These are phyloP conservation scores for Lactarius deliciosus DNA, from an alignment of 768 basidiomycete genomes.

Conservation along the genomic window DNA sequence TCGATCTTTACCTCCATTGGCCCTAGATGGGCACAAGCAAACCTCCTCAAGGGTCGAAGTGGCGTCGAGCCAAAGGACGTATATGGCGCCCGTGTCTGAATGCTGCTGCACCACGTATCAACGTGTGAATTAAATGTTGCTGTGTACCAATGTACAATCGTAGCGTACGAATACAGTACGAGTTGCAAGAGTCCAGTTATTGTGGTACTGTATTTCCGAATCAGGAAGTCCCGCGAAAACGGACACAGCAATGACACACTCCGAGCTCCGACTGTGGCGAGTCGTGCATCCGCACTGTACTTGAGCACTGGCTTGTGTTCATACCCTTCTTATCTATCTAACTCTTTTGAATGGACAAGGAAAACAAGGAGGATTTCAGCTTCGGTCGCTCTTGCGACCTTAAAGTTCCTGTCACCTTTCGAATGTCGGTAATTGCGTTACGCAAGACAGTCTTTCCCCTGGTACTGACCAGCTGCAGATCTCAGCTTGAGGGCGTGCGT, in stretches of 20 bases:
- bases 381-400: slow-evolving; percentile 90
- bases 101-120: neutral
- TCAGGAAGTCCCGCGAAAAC: neutral
- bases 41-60: slow-evolving; percentile 79
- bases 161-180: neutral
- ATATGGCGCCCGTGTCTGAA: slow-evolving; percentile 59
- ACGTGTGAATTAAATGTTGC: neutral
- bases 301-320: too few species aligned
- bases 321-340: neutral
- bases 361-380: slow-evolving; percentile 83
- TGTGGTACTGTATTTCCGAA: neutral
- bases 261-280: too few species aligned
- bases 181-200: too few species aligned
- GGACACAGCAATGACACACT: too few species aligned
- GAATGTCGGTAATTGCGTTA: slow-evolving; percentile 54
- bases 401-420: slow-evolving; percentile 82
- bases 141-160: neutral
- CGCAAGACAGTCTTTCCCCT: neutral
- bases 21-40: slow-evolving; percentile 81
- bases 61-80: slow-evolving; percentile 79
- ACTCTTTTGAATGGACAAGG: slow-evolving; percentile 48
- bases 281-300: too few species aligned
- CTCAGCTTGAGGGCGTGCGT: slow-evolving; percentile 82
- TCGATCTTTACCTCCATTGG: slow-evolving; percentile 16
- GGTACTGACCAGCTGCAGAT: slow-evolving; percentile 44